Conservation (phyloP, 306 rosid genomes). For the Corylus americana region DNA sequence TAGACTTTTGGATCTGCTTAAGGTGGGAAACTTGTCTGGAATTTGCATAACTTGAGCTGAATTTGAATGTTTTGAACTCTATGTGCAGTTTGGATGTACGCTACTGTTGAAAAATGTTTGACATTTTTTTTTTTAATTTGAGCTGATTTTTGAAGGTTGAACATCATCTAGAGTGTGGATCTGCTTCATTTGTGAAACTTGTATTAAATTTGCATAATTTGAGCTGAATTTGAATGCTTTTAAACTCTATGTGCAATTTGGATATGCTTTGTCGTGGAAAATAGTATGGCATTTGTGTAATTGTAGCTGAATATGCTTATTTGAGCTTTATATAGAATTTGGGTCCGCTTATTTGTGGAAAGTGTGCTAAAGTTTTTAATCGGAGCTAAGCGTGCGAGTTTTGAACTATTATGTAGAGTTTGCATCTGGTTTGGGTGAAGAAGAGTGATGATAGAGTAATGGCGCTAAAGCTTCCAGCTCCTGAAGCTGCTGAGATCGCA, state of each 20-base stretch:
- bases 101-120: neutral
- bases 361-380: constrained; percentile 8
- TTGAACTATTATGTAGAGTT: constrained; percentile 22
- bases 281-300: neutral
- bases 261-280: constrained; percentile 1
- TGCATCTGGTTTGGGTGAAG: constrained; percentile 39
- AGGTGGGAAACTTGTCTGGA: neutral
- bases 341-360: constrained; percentile 15
- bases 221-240: constrained; percentile 4
- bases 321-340: constrained; percentile 6
- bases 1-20: constrained; percentile 7
- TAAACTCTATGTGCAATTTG: constrained; percentile 1
- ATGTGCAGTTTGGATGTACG: neutral
- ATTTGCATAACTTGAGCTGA: constrained; percentile 11
- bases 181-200: neutral
- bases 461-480: constrained; percentile 75
- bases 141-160: constrained; percentile 5
- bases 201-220: neutral
- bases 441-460: constrained; percentile 61
- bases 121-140: neutral
- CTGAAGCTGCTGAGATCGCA: constrained; percentile 76
- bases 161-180: neutral
- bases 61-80: constrained; percentile 6
- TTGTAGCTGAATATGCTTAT: constrained; percentile 6
- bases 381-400: constrained; percentile 14